Evolutionary conservation across 2,329 filamentous ascomycete species (phyloP), one percentile per base, ranked within the genome.

Genomic region (Colletotrichum plurivorum): DNA sequence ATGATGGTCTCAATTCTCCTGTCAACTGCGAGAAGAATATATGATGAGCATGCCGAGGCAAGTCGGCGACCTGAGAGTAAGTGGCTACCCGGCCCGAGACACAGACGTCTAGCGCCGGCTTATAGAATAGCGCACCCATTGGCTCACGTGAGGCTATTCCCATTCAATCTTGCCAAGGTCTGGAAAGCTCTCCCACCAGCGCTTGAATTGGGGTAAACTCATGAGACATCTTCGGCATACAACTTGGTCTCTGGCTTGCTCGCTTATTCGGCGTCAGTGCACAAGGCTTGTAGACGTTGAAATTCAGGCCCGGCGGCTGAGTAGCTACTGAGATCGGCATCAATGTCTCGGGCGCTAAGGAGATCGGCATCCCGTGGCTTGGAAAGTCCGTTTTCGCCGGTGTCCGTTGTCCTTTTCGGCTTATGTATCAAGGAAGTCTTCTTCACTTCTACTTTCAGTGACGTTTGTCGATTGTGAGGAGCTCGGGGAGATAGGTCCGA

Each of bases 281-380:
- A 18, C 2, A 46, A 16, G 1, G 52, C 27, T 31, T 31, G 27
- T 39, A 15, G 52, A 31, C 54, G 54, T 57, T 57, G 54, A 31
- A 25, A 18, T 16, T 31, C 8, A 9, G 1, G 20, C 20, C 27
- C 27, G 27, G 27, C 27, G 54, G 43, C 18, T 41, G 8, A 45
- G 18, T 16, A n/a, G 54, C 39, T 25, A 16, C 52, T 20, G 52
- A 31, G n/a, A 20, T 57, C 20, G 20, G 20, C 20, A 45, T 7
- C 54, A 6, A 31, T 8, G 39, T 57, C 16, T 57, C 54, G 54
- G 54, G 54, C 39, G 43, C 54, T 57, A 57, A 45, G 22, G 54
- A 25, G 18, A 22, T 15, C 43, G 54, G 15, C n/a, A 9, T 25
- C 15, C 7, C n/a, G 54, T 57, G 54, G 54, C 54, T 45, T 31